Evolutionary conservation across 1,284 basidiomycete genomes (phyloP), one percentile per base, ranked within the genome.

Genomic region (Tranzscheliella williamsii): DNA sequence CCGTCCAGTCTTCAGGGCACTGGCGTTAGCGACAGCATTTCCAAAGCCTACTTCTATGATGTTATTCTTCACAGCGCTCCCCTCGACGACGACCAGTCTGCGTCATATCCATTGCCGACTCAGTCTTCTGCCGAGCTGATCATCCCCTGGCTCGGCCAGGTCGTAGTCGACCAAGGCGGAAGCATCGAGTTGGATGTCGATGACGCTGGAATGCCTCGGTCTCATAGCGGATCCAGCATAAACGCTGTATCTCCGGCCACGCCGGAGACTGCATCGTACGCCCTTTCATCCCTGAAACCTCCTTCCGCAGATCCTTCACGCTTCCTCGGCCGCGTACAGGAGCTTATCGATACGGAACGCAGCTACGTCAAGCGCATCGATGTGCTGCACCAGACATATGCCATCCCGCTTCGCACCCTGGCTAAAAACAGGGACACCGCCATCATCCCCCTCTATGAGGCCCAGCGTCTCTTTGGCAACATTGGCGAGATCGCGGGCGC

Each of bases 401-500:
- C 92, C 29, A 88, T 92, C 76, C 92, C 91, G 2, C 82, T 97
- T 18, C 85, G 91, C 18, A 84, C 84, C 42, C 94, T 92, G 74
- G 86, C 94, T 22, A 84, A 85, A 51, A 86, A 84, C 75, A 89
- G 89, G 71, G 87, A 88, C 60, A 91, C 88, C 0, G 85, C 87
- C 33, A 91, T 96, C 67, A 84, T 97, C 38, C 87, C 89, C 3
- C 80, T 85, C 16, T 95, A 94, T 76, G 89, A 95, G 73, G 90
- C 93, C 18, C 94, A 91, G 68, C 87, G 85, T 0, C 82, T 97
- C 22, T 97, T 97, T 68, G 90, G 90, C 40, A 97, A 97, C 78
- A 85, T 96, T 36, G 93, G 95, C 78, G 86, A 85, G 39, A 83
- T 97, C 12, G 78, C 96, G 1, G 88, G 87, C 1, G 88, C 91